phyloP scores from a whole-genome alignment of 164 flowering plant genomes.

The Cinnamomum micranthum region DNA sequence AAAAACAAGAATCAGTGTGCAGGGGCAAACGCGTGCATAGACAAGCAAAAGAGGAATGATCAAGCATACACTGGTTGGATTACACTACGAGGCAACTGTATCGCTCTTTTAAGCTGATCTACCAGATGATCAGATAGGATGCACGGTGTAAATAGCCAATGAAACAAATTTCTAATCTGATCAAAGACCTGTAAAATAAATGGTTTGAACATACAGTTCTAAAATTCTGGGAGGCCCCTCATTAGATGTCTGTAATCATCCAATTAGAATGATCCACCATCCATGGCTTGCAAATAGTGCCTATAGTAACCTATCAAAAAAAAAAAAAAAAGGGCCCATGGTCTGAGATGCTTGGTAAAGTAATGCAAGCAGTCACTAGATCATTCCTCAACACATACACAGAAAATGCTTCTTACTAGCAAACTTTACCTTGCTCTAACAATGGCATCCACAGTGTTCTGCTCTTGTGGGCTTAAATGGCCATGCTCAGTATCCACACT shows the following conservation, averaged over 20 bases:
- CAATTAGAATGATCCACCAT: neutral
- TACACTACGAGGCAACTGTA: no score
- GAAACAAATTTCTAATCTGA: neutral
- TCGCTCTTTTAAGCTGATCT: no score
- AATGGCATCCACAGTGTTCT: constrained; percentile 78
- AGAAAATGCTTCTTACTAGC: neutral
- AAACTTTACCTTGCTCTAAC: constrained; percentile 69
- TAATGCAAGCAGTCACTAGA: neutral
- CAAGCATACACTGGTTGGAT: neutral
- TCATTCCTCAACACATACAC: neutral
- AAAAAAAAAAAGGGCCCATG: neutral
- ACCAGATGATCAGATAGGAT: neutral
- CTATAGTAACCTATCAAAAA: neutral
- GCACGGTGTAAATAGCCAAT: neutral
- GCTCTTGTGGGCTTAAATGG: constrained; percentile 80
- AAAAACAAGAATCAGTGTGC: neutral
- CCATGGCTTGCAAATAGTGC: neutral
- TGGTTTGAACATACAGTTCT: neutral
- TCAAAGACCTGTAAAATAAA: neutral
- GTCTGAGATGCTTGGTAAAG: neutral
- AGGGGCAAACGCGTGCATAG: neutral
- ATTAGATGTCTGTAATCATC: neutral
- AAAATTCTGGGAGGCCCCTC: neutral
- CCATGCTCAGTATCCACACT: constrained; percentile 80
- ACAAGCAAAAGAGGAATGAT: neutral